Base-by-base conservation (phyloP, 2,329 filamentous ascomycete genomes). In the Penicillium sp. region DNA sequence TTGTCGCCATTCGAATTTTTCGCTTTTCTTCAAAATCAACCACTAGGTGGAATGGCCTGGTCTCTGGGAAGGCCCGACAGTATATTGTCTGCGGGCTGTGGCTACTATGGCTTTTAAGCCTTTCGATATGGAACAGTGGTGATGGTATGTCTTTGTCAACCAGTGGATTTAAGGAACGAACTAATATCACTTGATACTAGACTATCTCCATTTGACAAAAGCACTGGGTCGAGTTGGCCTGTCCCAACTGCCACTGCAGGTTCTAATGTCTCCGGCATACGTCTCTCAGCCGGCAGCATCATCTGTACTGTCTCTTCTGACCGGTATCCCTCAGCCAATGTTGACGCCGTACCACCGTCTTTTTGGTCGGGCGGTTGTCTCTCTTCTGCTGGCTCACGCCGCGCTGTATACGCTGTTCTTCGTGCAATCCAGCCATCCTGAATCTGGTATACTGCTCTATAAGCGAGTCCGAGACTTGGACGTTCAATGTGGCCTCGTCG, bases 161-260 rank as follows among this genome's bases (percentile, higher is more conserved):
- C 7, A 39, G 29, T 45, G 18, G 34, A 27, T 16, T 31, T 39
- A 25, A 37, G 32, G 46, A n/a, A 38, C 18, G 21, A 29, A 16
- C 44, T 54, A 27, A 57, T 45, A n/a, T 52, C 25, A 25, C 13
- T 16, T 29, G 9, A 10, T 29, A 10, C 7, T 60, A 85, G 84
- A 86, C 67, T 86, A 86, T 54, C 74, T 86, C 31, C 84, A 86
- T 66, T 71, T 86, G 25, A 86, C 84, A 25, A 86, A 85, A 70
- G 79, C 83, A 6, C 77, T 86, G 50, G 84, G 81, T 18, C 82
- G 83, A 45, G 76, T 86, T 47, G 82, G 75, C 23, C 76, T 83
- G 6, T 85, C 83, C 9, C 84, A 86, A 61, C 66, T 84, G 1
- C 84, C 84, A 1, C 66, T 86, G 3, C 83, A 86, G 52, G 83